Base-by-base conservation (phyloP, 2,329 filamentous ascomycete genomes). In the Rutstroemia sp. region DNA sequence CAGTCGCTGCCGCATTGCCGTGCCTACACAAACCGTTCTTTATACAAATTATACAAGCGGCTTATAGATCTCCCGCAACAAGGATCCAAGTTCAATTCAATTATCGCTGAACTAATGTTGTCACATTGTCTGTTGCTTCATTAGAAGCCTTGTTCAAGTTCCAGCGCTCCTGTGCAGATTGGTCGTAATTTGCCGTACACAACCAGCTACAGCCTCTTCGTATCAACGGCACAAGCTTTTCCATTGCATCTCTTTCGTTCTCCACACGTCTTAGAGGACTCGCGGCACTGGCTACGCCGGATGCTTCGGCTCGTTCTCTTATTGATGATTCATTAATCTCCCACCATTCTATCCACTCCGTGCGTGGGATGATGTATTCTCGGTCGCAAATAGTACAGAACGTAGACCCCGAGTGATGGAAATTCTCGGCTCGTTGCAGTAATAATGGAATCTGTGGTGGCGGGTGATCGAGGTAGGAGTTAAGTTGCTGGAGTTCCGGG, bases 321-420 rank as follows among this genome's bases (percentile, higher is more conserved):
- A 60, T 54, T 7, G 55, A 48, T 23, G 60, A 56, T 44, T 59
- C 63, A 10, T 63, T 60, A 34, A 76, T 63, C 57, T 78, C 73
- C 67, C 78, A 81, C 79, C 83, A 86, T 64, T 86, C 83, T 7
- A 86, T 69, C 83, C 83, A 86, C 63, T 82, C 75, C 0, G 78
- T 72, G 3, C 75, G 69, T 2, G 82, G 78, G 21, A 79, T 71
- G 6, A 82, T 70, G 4, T 79, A 75, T 8, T 67, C 65, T 27
- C 75, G 74, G 23, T 68, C 62, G 63, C 83, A 86, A 0, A 74
- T 70, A 1, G 78, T 77, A 62, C 83, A 86, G 2, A 65, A 64
- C 27, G 76, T 63, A 1, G 78, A 77, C 4, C 81, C 81, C 0
- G 68, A 69, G 39, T 78, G 73, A 39, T 74, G 75, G 58, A 76